phyloP scores from a whole-genome alignment of 2,329 filamentous ascomycete genomes.

The Nemania serpens region DNA sequence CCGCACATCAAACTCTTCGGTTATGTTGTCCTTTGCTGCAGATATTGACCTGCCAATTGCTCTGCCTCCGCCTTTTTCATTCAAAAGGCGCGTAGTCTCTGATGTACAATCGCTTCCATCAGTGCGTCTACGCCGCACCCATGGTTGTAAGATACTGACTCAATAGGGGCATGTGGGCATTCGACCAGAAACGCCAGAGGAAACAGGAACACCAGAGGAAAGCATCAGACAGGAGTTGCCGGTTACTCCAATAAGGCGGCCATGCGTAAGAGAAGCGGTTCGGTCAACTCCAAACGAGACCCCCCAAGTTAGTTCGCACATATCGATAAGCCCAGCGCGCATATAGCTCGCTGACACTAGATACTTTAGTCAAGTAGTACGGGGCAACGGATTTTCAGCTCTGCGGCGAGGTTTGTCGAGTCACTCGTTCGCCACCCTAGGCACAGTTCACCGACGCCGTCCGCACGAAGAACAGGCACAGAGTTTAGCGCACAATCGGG shows the following conservation, averaged over 20 bases:
- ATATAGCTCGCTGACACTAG: not conserved
- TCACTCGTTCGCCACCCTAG: constrained; percentile 33
- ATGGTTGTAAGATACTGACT: constrained; percentile 6
- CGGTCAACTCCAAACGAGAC: constrained; percentile 12
- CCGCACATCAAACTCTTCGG: constrained; percentile 27
- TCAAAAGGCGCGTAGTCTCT: constrained; percentile 35
- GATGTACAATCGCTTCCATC: constrained; percentile 38
- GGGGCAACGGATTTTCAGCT: constrained; percentile 34
- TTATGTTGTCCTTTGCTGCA: constrained; percentile 14
- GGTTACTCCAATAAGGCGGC: constrained; percentile 34
- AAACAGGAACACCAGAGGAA: constrained; percentile 14
- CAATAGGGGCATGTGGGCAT: constrained; percentile 22
- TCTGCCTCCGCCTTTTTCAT: constrained; percentile 40
- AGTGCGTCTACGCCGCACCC: constrained; percentile 27
- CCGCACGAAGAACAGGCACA: constrained; percentile 13
- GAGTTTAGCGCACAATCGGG: constrained; percentile 22
- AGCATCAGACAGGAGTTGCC: constrained; percentile 27
- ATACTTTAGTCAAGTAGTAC: constrained; percentile 29
- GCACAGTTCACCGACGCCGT: constrained; percentile 28
- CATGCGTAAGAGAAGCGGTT: constrained; percentile 26
- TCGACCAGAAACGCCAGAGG: constrained; percentile 15
- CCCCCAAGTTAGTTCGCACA: constrained; percentile 21
- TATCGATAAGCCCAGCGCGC: not conserved
- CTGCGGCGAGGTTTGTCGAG: constrained; percentile 37
- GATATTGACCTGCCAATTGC: constrained; percentile 28